Evolutionary conservation across 1,139 yeast genomes (phyloP), one percentile per base, ranked within the genome.

Genomic region (Eremothecium sinecaudum): DNA sequence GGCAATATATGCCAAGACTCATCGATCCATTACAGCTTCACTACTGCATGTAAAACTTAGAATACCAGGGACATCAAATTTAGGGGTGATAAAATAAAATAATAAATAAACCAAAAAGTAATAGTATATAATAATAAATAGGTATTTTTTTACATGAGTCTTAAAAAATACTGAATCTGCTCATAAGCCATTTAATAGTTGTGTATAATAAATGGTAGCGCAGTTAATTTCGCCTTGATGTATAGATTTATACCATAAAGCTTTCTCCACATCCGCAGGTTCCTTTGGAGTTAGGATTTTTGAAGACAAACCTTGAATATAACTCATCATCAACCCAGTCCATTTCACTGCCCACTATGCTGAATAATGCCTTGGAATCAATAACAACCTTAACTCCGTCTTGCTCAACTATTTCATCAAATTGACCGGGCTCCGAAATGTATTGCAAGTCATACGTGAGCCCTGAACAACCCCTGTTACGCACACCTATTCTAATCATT

Each of bases 181-280:
- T 17, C 14, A 6, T 18, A 20, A 14, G 14, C 6, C 24, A 28
- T 14, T 12, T 31, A 17, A 31, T 25, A 17, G 17, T 18, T 31
- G 16, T 18, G 15, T 9, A 17, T 14, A 18, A 14, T n/a, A n/a
- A n/a, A n/a, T 6, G 14, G 12, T 24, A 24, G 16, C 16, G 24
- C 28, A 24, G 14, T 10, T 14, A 13, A 5, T 14, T 12, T 11
- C 23, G 12, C n/a, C 17, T 11, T 18, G 11, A 20, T 28, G 13
- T 20, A 11, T 17, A 18, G 3, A 10, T 13, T 57, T 63, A 86
- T 5, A 86, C 95, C 96, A 87, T 87, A 59, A 90, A 90, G 5
- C 95, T 83, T 63, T 90, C 98, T 37, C 97, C 98, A 60, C 98
- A 90, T 12, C 98, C 98, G 62, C 98, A 90, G 36, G 94, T 82